phyloP scores from a whole-genome alignment of 495 filamentous ascomycete species.

The Bathelium albidoporum region DNA sequence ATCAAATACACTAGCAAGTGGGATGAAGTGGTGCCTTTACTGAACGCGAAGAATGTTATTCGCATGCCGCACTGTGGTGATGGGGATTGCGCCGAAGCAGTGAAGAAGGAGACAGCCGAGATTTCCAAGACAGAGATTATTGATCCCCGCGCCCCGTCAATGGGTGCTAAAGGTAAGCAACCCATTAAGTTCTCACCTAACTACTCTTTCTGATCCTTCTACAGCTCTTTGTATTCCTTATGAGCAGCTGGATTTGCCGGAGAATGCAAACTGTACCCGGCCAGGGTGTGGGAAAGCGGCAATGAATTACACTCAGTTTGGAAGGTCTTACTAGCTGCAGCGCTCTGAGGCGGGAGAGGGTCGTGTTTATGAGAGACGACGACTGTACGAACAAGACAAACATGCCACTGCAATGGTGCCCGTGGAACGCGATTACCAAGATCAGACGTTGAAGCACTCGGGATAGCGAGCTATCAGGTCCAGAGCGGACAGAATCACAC shows the following conservation, averaged over 20 bases:
- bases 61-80: constrained; percentile 4
- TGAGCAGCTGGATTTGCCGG: neutral
- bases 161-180: constrained; percentile 6
- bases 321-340: constrained; percentile 2
- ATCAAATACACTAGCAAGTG: constrained; percentile 8
- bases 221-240: neutral
- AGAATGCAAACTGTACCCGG: neutral
- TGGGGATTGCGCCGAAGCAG: constrained; percentile 2
- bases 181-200: neutral
- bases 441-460: too few species aligned
- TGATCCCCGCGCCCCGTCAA: constrained; percentile 6
- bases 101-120: constrained; percentile 2
- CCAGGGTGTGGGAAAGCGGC: neutral
- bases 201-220: neutral
- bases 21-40: constrained; percentile 6
- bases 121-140: constrained; percentile 3
- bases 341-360: too few species aligned
- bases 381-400: too few species aligned
- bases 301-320: neutral
- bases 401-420: too few species aligned
- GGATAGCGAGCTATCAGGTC: too few species aligned
- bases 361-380: too few species aligned
- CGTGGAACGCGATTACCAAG: too few species aligned
- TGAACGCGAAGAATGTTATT: constrained; percentile 9
- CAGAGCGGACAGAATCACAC: too few species aligned